Conservation (phyloP, 192 early-diverging fungal species). For the Nowakowskiella sp. region DNA sequence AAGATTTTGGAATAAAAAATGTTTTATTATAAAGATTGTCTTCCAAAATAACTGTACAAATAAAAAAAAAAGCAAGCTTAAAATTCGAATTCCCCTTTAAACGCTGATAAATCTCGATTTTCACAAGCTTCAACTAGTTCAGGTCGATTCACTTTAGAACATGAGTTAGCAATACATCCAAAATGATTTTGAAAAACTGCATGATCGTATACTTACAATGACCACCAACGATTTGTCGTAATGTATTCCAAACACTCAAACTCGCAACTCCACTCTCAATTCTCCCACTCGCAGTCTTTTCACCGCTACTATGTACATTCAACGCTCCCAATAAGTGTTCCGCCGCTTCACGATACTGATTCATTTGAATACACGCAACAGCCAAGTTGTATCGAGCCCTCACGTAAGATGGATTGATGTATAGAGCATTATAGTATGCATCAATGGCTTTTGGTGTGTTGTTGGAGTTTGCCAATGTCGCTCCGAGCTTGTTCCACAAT, state of each 20-base stretch:
- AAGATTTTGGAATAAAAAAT: constrained; percentile 1
- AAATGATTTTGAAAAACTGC: constrained; percentile 22
- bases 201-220: constrained; percentile 28
- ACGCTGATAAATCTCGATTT: constrained; percentile 65
- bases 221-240: constrained; percentile 55
- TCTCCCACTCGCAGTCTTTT: constrained; percentile 24
- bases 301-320: constrained; percentile 53
- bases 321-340: constrained; percentile 88
- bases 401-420: constrained; percentile 91
- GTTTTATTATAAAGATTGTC: neutral
- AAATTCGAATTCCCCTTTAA: constrained; percentile 82
- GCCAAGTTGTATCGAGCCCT: constrained; percentile 95
- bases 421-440: constrained; percentile 88
- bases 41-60: neutral
- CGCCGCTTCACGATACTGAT: constrained; percentile 80
- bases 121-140: constrained; percentile 81
- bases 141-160: constrained; percentile 67
- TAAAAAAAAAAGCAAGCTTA: constrained; percentile 24
- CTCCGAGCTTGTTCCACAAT: constrained; percentile 95
- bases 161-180: no score
- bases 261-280: constrained; percentile 20
- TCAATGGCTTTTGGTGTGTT: constrained; percentile 71
- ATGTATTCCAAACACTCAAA: constrained; percentile 72
- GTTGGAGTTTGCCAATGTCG: constrained; percentile 87
- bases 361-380: constrained; percentile 82